Conservation (phyloP, 1,139 yeast species). For the Pichia sp. region DNA sequence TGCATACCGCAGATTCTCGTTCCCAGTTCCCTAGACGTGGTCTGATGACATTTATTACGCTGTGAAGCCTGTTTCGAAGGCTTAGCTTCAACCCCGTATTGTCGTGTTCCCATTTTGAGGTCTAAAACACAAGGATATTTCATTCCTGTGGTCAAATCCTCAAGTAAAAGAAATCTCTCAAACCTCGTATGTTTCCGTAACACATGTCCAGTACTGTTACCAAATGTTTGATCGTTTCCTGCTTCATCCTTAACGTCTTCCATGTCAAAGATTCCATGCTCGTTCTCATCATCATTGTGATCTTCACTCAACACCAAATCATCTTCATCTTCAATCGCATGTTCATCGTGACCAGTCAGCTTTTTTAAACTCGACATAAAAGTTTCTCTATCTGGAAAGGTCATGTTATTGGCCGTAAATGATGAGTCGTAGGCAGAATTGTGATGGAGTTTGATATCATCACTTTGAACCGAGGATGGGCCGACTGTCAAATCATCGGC, state of each 20-base stretch:
- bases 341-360: slow-evolving; percentile 9
- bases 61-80: slow-evolving; percentile 70
- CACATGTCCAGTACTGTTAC: background rate
- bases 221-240: too few species aligned
- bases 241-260: slow-evolving; percentile 5
- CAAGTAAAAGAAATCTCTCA: slow-evolving; percentile 80
- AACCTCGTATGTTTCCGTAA: slow-evolving; percentile 36
- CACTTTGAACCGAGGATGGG: slow-evolving; percentile 17
- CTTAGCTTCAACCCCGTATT: slow-evolving; percentile 91
- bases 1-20: slow-evolving; percentile 95
- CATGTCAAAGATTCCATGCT: slow-evolving; percentile 6
- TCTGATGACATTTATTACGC: slow-evolving; percentile 65
- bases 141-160: slow-evolving; percentile 83
- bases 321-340: slow-evolving; percentile 20
- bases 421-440: slow-evolving; percentile 9
- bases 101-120: slow-evolving; percentile 96
- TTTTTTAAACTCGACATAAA: slow-evolving; percentile 11
- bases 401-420: slow-evolving; percentile 22
- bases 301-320: slow-evolving; percentile 14
- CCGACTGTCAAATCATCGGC: slow-evolving; percentile 3
- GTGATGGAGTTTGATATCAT: slow-evolving; percentile 14
- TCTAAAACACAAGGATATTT: slow-evolving; percentile 85
- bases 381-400: slow-evolving; percentile 12
- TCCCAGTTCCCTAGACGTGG: slow-evolving; percentile 79
- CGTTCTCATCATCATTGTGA: background rate